Base-by-base conservation (phyloP, 345 rosid species). In the Eucalyptus erythrocorys region DNA sequence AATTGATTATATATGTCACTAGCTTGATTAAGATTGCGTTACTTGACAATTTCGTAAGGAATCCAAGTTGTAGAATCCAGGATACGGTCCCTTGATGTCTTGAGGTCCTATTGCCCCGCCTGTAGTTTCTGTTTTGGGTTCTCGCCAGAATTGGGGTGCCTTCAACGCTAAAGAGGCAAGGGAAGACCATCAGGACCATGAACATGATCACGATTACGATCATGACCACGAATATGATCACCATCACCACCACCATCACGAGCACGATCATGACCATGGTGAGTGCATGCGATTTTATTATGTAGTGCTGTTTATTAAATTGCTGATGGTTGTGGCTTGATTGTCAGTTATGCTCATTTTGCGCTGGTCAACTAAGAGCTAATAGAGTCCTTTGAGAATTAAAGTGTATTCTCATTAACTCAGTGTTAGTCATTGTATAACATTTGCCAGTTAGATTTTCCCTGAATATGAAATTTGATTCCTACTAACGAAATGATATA, bases 241-340 rank as follows among this genome's bases (percentile, higher is more conserved):
- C 59, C 89, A 92, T 30, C 94, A 92, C 48, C 66, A 92, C 61
- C 94, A 93, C 85, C 92, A 94, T 34, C 93, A 94, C 88, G 94
- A 94, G 59, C 96, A 95, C 49, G 92, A 92, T 76, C 93, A 96
- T 88, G 88, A 95, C 82, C 98, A 96, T 85, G 97, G 99, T 97
- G 94, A 89, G 55, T 88, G 57, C n/a, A 86, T 55, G 64, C 34
- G 13, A 53, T 84, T 50, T 76, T 48, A 45, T 48, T 68, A 57
- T 48, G 48, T 85, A 21, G 61, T 32, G 47, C 45, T 27, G 40
- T 48, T n/a, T 13, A 53, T 55, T 30, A 34, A 51, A 59, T 50
- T 40, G 27, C 80, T 34, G 43, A 34, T 34, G 43, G 24, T 68
- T 9, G 80, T 68, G 80, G 43, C 80, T 68, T 17, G 80, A 68